These are phyloP conservation scores for Penicillium paradoxum DNA, from an alignment of 495 filamentous ascomycete species.

Conservation along the genomic window DNA sequence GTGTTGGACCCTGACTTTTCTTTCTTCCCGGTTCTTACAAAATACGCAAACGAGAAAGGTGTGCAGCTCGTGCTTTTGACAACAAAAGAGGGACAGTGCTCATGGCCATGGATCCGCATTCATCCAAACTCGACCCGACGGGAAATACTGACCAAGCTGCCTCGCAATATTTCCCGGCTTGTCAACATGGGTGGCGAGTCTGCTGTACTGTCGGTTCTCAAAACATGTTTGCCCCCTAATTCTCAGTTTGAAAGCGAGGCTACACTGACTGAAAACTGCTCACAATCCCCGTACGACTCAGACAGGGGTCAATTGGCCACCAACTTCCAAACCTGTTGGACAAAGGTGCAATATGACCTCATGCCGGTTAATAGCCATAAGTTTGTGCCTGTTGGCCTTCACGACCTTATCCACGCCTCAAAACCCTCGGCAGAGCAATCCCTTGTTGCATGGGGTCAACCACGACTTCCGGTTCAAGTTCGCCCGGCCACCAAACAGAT, in stretches of 20 bases:
- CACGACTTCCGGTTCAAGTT: constrained; percentile 9
- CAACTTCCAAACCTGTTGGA: constrained; percentile 11
- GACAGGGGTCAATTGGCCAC: background rate
- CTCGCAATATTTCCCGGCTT: constrained; percentile 10
- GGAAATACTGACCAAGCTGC: constrained; percentile 11
- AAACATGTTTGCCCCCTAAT: constrained; percentile 2
- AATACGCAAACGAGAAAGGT: constrained; percentile 11
- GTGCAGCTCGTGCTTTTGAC: constrained; percentile 18
- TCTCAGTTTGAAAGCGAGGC: constrained; percentile 14
- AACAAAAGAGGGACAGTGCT: constrained; percentile 5
- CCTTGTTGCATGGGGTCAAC: constrained; percentile 10
- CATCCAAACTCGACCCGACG: constrained; percentile 13
- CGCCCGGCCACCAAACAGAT: constrained; percentile 14
- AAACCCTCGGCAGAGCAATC: background rate
- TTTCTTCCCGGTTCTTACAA: constrained; percentile 7
- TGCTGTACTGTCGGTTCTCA: background rate
- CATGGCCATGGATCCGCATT: constrained; percentile 16
- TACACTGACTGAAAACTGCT: constrained; percentile 1
- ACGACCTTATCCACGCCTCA: constrained; percentile 7
- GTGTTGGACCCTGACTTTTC: constrained; percentile 22
- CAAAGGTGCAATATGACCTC: background rate
- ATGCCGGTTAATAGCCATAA: constrained; percentile 9
- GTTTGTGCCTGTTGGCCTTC: background rate
- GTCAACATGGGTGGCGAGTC: constrained; percentile 10
- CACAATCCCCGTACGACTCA: background rate